phyloP scores from a whole-genome alignment of 169 alveolate genomes.

The Cryptosporidium tyzzeri region DNA sequence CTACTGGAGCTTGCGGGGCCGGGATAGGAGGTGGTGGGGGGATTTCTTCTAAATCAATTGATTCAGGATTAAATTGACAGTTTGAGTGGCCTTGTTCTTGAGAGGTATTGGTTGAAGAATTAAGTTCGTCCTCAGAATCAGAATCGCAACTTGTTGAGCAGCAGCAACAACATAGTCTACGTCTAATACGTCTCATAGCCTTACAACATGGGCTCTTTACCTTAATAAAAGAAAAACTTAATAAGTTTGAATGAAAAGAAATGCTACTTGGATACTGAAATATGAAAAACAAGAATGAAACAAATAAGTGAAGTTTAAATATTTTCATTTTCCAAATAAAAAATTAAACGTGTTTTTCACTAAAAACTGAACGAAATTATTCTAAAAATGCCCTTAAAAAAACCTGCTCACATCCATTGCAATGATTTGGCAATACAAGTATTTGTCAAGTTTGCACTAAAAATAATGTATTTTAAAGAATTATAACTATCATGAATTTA shows the following conservation, averaged over 20 bases:
- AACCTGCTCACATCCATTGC: too few relatives aligned
- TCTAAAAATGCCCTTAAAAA: too few relatives aligned
- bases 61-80: background rate
- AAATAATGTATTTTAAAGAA: too few relatives aligned
- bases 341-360: too few relatives aligned
- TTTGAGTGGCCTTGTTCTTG: background rate
- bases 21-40: constrained; percentile 17
- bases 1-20: background rate
- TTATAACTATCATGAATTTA: too few relatives aligned
- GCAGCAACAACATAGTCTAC: background rate
- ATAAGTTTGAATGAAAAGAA: background rate
- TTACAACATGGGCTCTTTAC: background rate
- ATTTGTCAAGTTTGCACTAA: too few relatives aligned
- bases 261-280: background rate
- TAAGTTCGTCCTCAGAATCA: background rate
- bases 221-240: background rate
- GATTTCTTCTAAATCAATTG: background rate
- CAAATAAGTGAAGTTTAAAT: background rate
- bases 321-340: background rate
- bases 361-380: too few relatives aligned
- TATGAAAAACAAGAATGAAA: background rate
- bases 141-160: background rate
- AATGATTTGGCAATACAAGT: too few relatives aligned
- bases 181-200: background rate
- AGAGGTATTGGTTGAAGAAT: background rate